Evolutionary conservation across 176 grass and related monocot species (phyloP), one percentile per base, ranked within the genome.

Genomic region (Aegilops speltoides): DNA sequence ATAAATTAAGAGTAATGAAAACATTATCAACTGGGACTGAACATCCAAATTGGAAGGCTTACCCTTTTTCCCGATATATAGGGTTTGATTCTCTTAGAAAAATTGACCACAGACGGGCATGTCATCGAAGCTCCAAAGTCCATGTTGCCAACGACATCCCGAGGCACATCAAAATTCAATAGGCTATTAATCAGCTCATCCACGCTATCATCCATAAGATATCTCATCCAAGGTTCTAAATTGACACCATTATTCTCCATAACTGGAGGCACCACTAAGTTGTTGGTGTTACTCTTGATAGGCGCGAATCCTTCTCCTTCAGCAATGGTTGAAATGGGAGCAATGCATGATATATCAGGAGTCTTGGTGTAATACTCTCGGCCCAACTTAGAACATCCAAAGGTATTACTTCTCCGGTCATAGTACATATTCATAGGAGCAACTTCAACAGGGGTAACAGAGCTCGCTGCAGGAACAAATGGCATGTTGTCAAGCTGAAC

Each of bases 111-210:
- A 8, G 1, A 87, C 48, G 76, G 81, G 88, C 65, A 98, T 82
- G 82, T 94, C 91, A 85, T 87, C 84, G 17, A 98, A 98, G 86
- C 94, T 94, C 90, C 93, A 98, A 20, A 98, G 75, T 91, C 90
- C 88, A 93, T 88, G 65, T 68, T 80, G 73, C 75, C 70, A 23
- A 74, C 50, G 32, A 57, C 82, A 85, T 94, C 94, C 33, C 88
- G 83, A 62, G 78, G 68, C 61, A 68, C 84, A 73, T 93, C 88
- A 76, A 59, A 50, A 68, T 68, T 89, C 32, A 93, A 69, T 83
- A 98, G 57, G 86, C 66, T 87, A 37, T 94, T 90, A 52, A 93
- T 82, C 6, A 86, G 79, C 66, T 87, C 86, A 77, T 78, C 87
- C 1, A 78, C 68, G 65, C n/a, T 79, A 63, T 43, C 46, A 56